Base-by-base conservation (phyloP, 2,329 filamentous ascomycete species). In the Stachybotrys chlorohalonatus region DNA sequence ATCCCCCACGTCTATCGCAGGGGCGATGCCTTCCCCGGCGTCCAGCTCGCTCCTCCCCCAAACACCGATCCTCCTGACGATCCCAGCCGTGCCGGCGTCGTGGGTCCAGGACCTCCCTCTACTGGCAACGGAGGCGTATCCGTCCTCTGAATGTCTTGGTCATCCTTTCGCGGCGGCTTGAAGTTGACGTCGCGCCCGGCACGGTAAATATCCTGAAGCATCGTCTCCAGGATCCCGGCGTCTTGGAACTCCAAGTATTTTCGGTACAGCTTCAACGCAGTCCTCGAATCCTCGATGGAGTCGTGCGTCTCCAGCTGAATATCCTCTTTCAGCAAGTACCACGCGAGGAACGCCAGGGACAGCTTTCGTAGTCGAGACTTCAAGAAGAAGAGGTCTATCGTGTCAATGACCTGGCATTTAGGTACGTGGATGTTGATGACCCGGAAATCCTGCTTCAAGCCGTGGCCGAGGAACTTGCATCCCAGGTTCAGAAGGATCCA, bases 401-500 rank as follows among this genome's bases (percentile, higher is more conserved):
- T 99, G 71, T 99, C 94, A 54, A 99, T 90, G 42, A 96, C 87
- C 68, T 99, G 94, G 4, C 82, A 72, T 66, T 87, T 89, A 1
- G 95, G 94, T 0, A 99, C 88, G 68, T 96, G 90, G 54, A 99
- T 96, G 70, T 99, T 99, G 72, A 96, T 95, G 54, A 95, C 95
- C 53, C 94, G 90, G 73, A 99, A 97, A 71, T 99, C 94, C 62
- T 94, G 93, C 61, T 90, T 90, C 47, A 99, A 78, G 5, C 93
- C 93, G 65, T 99, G 94, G 2, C 94, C 94, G 6, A 99, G 82
- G 68, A 99, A 99, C 58, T 89, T 84, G 72, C 91, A 96, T 51
- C 94, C 94, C 0, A 97, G 79, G 66, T 99, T 99, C 36, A 99
- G 81, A 16, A 99, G 79, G 15, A 97, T 83, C 95, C 95, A 99